phyloP scores from a whole-genome alignment of 805 yeast species.

The Pachysolen tannophilus region DNA sequence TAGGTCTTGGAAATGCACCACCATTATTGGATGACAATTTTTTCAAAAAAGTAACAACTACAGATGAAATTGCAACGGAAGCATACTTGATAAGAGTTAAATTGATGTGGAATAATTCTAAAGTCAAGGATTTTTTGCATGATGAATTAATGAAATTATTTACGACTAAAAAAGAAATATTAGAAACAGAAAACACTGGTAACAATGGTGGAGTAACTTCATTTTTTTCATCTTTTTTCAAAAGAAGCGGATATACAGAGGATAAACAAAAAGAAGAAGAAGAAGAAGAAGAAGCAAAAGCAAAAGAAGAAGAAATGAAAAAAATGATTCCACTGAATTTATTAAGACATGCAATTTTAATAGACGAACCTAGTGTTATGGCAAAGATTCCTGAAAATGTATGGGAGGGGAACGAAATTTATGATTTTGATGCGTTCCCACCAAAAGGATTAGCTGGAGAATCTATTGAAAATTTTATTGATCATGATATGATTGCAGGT shows the following conservation, averaged over 20 bases:
- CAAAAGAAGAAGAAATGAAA: conserved; percentile 14
- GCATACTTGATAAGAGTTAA: conserved; percentile 53
- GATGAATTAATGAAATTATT: conserved; percentile 26
- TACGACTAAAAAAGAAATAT: background rate
- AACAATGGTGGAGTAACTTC: background rate
- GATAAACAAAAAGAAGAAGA: background rate
- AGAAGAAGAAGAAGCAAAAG: too few relatives aligned
- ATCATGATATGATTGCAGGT: conserved; percentile 36
- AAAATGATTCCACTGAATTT: conserved; percentile 59
- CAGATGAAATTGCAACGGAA: conserved; percentile 37
- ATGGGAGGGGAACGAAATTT: conserved; percentile 55
- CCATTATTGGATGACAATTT: conserved; percentile 26
- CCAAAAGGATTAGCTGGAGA: conserved; percentile 42
- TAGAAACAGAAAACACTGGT: background rate
- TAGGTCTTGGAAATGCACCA: conserved; percentile 37
- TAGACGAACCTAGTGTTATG: conserved; percentile 66
- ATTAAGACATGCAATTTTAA: conserved; percentile 57
- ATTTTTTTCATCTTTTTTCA: conserved; percentile 9
- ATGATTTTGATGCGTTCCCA: conserved; percentile 68
- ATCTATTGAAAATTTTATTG: conserved; percentile 34
- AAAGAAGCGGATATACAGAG: background rate
- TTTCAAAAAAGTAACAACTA: conserved; percentile 19
- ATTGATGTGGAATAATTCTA: conserved; percentile 40
- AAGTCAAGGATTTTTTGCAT: conserved; percentile 38
- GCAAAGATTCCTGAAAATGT: conserved; percentile 55